These are phyloP conservation scores for Ustilago vetiveriae DNA, from an alignment of 1,284 basidiomycete species.

Conservation along the genomic window DNA sequence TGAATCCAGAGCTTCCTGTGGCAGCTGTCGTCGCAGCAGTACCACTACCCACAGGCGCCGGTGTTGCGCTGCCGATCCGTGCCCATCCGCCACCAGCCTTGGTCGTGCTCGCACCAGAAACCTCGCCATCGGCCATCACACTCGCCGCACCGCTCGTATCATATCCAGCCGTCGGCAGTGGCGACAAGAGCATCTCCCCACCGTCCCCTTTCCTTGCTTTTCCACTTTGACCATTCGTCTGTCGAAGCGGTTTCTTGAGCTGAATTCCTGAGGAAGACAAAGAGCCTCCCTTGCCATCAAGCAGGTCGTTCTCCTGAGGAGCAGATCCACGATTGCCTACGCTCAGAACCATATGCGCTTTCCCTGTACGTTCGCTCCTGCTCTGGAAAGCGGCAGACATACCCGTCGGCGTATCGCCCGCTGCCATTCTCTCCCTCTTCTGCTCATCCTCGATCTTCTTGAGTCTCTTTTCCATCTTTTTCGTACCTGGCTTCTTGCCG, in stretches of 20 bases:
- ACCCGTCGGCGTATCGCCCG: constrained; percentile 63
- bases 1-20: constrained; percentile 10
- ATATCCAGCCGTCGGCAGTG: neutral
- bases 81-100: constrained; percentile 39
- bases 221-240: neutral
- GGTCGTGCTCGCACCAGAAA: constrained; percentile 2
- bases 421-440: constrained; percentile 61
- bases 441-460: constrained; percentile 62
- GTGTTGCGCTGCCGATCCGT: constrained; percentile 38
- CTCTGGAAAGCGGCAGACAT: constrained; percentile 62
- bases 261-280: no score
- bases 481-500: constrained; percentile 62
- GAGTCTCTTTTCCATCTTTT: constrained; percentile 61
- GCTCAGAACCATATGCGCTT: constrained; percentile 66
- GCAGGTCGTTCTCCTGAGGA: constrained; percentile 60
- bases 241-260: constrained; percentile 16
- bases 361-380: constrained; percentile 60
- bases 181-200: constrained; percentile 15
- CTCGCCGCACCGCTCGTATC: constrained; percentile 5
- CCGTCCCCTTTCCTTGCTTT: constrained; percentile 8
- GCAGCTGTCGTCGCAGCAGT: neutral
- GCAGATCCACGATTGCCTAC: constrained; percentile 60
- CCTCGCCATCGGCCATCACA: constrained; percentile 10
- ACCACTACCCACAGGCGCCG: constrained; percentile 4
- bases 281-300: constrained; percentile 39